Base-by-base conservation (phyloP, 805 yeast species). In the Wickerhamomyces ciferrii region DNA sequence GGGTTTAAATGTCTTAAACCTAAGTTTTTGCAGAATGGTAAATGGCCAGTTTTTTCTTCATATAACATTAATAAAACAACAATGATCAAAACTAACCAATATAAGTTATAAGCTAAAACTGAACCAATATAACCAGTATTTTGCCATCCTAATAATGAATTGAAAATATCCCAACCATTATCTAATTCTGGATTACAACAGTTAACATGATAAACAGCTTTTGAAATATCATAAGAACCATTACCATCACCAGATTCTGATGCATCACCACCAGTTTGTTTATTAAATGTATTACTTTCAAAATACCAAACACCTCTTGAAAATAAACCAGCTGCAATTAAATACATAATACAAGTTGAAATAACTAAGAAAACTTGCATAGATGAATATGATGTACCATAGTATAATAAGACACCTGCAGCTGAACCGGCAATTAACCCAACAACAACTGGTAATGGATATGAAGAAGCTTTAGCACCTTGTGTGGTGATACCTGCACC, bases 141-240 rank as follows among this genome's bases (percentile, higher is more conserved):
- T 72, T 90, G 96, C 99, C 99, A 92, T 52, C 98, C 99, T 53
- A 92, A 73, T 47, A 92, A 67, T 25, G 97, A 88, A 62, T 92
- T 92, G 76, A 92, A 92, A 51, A 92, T 83, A 78, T 90, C 96
- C 98, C 98, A 92, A 71, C 97, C 98, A 56, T 84, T 82, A 68
- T 85, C 92, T 48, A 76, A 73, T 67, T 85, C 91, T 41, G 97
- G 97, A 69, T 90, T 90, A 74, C 98, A 92, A 72, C 97, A 92
- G 76, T 92, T 90, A 51, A 92, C 95, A 70, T 92, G 99, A 91
- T 96, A 92, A 24, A 92, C 97, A 13, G 86, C 69, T 60, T 76
- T 77, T 43, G 73, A 60, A 59, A 92, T 79, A 67, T 92, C 83
- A 69, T 92, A 92, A 24, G 97, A 84, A 63, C 99, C 99, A 39